Evolutionary conservation across 2,329 filamentous ascomycete species (phyloP).

Genomic region (Fusarium compactum): DNA sequence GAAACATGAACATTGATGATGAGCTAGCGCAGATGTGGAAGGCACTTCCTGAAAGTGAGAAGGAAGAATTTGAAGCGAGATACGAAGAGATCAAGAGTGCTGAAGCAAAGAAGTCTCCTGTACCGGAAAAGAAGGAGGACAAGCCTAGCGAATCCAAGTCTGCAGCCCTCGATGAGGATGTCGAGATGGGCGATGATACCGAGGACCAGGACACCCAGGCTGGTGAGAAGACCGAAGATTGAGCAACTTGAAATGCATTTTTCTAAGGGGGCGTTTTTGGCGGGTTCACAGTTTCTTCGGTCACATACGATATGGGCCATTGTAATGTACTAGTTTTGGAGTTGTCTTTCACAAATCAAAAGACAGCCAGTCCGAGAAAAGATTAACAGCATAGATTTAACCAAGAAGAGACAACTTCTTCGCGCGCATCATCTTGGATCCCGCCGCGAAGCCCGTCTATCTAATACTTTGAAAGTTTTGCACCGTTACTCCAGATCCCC

Average conservation of each 20-base stretch:
- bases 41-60: conserved; percentile 62
- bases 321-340: conserved; percentile 32
- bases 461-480: conserved; percentile 39
- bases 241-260: conserved; percentile 26
- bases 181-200: conserved; percentile 63
- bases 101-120: conserved; percentile 44
- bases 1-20: conserved; percentile 60
- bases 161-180: conserved; percentile 59
- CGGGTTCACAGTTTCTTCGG: conserved; percentile 36
- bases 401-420: conserved; percentile 14
- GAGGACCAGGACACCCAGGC: conserved; percentile 55
- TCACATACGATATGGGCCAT: conserved; percentile 20
- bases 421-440: conserved; percentile 19
- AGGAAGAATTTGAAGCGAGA: conserved; percentile 61
- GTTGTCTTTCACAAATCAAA: conserved; percentile 14
- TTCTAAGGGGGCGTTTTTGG: conserved; percentile 45
- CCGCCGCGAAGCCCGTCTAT: conserved; percentile 44
- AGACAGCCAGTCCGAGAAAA: conserved; percentile 21
- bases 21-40: conserved; percentile 68
- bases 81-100: conserved; percentile 42
- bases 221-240: conserved; percentile 53
- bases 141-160: conserved; percentile 49
- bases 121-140: conserved; percentile 43
- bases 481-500: conserved; percentile 31
- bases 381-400: conserved; percentile 15